Conservation (phyloP, 164 flowering plant genomes). For the Chloranthus sessilifolius region DNA sequence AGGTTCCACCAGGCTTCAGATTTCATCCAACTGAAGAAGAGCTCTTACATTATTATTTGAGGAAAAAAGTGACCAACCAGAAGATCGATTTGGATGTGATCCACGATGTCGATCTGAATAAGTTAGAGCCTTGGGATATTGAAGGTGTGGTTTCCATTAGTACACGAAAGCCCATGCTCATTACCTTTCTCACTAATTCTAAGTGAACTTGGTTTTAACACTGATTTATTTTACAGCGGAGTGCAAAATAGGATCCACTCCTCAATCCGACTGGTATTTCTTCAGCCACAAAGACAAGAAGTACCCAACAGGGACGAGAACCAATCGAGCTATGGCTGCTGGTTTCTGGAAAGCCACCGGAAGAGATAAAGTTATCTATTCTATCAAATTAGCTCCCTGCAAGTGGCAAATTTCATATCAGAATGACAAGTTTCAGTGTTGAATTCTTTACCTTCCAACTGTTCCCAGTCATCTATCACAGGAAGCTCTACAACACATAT, state of each 20-base stretch:
- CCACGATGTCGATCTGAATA: constrained; percentile 87
- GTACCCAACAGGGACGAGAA: constrained; percentile 83
- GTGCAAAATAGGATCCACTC: constrained; percentile 85
- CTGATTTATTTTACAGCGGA: constrained; percentile 58
- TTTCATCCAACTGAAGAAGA: constrained; percentile 96
- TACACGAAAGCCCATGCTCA: neutral
- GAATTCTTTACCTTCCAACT: no score
- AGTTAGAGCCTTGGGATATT: constrained; percentile 96
- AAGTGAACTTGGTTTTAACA: no score
- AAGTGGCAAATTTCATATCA: no score
- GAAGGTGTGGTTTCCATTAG: constrained; percentile 45
- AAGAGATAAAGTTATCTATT: constrained; percentile 84
- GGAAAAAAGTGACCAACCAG: constrained; percentile 72
- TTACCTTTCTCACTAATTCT: neutral
- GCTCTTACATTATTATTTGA: constrained; percentile 78
- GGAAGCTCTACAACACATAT: no score
- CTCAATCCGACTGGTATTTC: constrained; percentile 93
- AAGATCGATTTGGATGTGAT: constrained; percentile 88
- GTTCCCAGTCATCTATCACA: no score
- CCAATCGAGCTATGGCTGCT: constrained; percentile 84
- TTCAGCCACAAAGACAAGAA: constrained; percentile 96
- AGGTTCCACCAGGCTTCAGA: constrained; percentile 89
- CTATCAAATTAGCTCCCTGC: no score
- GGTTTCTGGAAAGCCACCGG: constrained; percentile 99
- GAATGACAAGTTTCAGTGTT: no score